Evolutionary conservation across 208 protist genomes (phyloP), one percentile per base, ranked within the genome.

Genomic region (Herpetomonas muscarum): DNA sequence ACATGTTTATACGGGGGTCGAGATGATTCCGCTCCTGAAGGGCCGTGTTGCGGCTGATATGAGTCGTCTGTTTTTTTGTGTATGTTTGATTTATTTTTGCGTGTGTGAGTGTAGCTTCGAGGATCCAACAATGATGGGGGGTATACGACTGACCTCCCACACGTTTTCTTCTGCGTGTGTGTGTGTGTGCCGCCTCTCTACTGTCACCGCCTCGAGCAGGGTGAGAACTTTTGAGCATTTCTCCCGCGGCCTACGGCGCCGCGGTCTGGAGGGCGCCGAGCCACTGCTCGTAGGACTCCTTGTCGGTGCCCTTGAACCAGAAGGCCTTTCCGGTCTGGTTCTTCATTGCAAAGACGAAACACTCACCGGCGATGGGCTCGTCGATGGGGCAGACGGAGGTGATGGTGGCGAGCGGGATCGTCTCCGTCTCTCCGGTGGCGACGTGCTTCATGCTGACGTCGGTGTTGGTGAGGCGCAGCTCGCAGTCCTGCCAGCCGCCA

Each of bases 331-430:
- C 82, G 0, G 76, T 84, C 46, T 89, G 79, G 47, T 90, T 90
- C 74, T 90, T 89, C 67, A 93, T 78, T 17, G 85, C 85, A 50
- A 93, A 90, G 32, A 93, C 82, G 32, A 78, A 93, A 52, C 78
- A 61, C 52, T 93, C 81, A 25, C 74, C 63, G 2, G 85, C 73
- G 42, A 90, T 93, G 30, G 54, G 37, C 15, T 74, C 76, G 55
- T 93, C 85, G 42, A 93, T 87, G 12, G 85, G 77, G 55, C 85
- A 93, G n/a, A 93, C 81, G 2, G 85, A 93, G 22, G 85, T 93
- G 15, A 93, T 60, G 1, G 81, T 74, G 22, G 41, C 29, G 17
- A 87, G 66, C 22, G 78, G 69, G 34, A 90, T 65, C 19, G 32
- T 55, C 53, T 93, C 85, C 22, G 24, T 30, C 13, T 59, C 55